A percentile compares a stretch with the other conserved stretches of the same genome.
phyloP scores from a whole-genome alignment of 2,329 filamentous ascomycete species.

The Trichoderma endophyticum region DNA sequence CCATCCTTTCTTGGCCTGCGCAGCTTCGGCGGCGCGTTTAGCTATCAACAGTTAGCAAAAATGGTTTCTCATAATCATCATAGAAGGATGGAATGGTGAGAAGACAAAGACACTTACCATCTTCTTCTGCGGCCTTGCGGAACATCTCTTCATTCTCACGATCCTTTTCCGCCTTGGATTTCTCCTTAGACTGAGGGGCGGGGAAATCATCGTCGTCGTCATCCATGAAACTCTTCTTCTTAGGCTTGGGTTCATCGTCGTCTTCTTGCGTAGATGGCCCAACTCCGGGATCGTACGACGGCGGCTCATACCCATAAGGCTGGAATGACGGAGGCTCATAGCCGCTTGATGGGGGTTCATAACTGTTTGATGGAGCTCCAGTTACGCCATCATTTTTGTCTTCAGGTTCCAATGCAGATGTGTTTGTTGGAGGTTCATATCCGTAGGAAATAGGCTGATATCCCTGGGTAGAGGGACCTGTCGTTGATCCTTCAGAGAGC shows the following conservation, averaged over 20 bases:
- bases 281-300: conserved; percentile 53
- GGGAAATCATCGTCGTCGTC: conserved; percentile 74
- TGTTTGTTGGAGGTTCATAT: conserved; percentile 48
- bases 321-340: conserved; percentile 64
- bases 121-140: conserved; percentile 75
- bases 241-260: conserved; percentile 54
- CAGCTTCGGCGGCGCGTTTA: conserved; percentile 54
- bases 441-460: conserved; percentile 47
- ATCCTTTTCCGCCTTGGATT: conserved; percentile 66
- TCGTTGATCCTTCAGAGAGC: not conserved
- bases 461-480: conserved; percentile 27
- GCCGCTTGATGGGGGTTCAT: conserved; percentile 32
- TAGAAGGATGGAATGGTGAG: not conserved
- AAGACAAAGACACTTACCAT: conserved; percentile 47
- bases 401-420: conserved; percentile 22
- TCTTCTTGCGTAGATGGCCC: conserved; percentile 39
- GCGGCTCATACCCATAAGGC: conserved; percentile 56
- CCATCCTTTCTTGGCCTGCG: conserved; percentile 64
- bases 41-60: conserved; percentile 40
- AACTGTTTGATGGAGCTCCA: conserved; percentile 30
- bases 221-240: conserved; percentile 78
- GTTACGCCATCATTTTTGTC: conserved; percentile 21
- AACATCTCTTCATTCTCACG: conserved; percentile 82
- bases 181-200: conserved; percentile 48
- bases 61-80: not conserved